Percentiles rank a stretch among this genome's conserved stretches.
phyloP scores from a whole-genome alignment of 441 rosid genomes.

The Gossypium davidsonii region DNA sequence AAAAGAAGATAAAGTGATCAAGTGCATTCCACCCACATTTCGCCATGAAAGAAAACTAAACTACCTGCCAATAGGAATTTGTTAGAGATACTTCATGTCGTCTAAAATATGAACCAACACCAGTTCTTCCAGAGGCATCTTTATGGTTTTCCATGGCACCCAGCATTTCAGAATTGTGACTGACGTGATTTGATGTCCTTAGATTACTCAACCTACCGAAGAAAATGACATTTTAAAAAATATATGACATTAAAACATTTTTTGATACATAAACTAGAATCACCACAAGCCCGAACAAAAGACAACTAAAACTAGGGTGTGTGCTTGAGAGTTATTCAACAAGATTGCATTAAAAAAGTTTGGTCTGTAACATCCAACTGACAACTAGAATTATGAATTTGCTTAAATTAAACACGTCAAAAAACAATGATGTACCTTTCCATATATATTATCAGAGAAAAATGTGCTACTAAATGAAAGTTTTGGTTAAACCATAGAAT shows the following conservation, averaged over 20 bases:
- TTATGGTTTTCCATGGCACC: constrained; percentile 32
- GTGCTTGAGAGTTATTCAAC: not conserved
- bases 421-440: not conserved
- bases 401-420: not conserved
- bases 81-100: constrained; percentile 78
- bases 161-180: constrained; percentile 26
- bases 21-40: constrained; percentile 18
- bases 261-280: not conserved
- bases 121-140: constrained; percentile 42
- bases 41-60: constrained; percentile 11
- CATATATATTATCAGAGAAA: not conserved
- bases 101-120: constrained; percentile 80
- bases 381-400: not conserved
- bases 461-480: not conserved
- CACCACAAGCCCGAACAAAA: not conserved
- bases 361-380: not conserved
- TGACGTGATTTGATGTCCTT: constrained; percentile 32
- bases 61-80: constrained; percentile 86
- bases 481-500: not conserved
- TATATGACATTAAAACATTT: not conserved
- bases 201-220: constrained; percentile 57
- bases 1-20: constrained; percentile 20
- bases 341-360: not conserved
- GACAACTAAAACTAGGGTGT: not conserved
- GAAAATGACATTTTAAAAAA: constrained; percentile 16